A percentile compares a stretch with the other conserved stretches of the same genome.
Evolutionary conservation across 495 filamentous ascomycete genomes (phyloP).

Genomic region (Penicillium cinerascens): DNA sequence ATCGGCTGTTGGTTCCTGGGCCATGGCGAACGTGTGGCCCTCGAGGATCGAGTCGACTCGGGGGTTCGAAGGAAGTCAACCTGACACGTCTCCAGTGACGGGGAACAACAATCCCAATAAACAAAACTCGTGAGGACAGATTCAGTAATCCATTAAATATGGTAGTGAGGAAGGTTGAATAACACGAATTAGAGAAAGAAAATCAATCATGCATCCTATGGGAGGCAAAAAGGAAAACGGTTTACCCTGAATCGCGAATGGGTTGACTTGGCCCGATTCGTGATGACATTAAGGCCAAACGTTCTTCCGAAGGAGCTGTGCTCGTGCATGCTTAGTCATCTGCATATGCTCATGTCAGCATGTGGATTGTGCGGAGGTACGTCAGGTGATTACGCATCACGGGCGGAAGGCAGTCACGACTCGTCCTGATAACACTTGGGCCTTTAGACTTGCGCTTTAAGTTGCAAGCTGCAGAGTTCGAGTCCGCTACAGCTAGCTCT

Average conservation of each 20-base stretch:
- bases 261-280: conserved; percentile 7
- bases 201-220: conserved; percentile 7
- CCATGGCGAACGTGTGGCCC: conserved; percentile 15
- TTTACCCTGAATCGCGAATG: conserved; percentile 10
- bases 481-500: neutral
- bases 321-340: neutral
- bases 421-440: neutral
- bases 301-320: conserved; percentile 14
- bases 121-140: conserved; percentile 5
- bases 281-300: conserved; percentile 2
- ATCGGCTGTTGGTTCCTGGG: conserved; percentile 20
- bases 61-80: conserved; percentile 16
- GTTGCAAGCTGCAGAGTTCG: neutral
- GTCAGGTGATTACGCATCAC: conserved; percentile 17
- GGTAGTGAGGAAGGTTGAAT: neutral
- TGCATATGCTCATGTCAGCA: conserved; percentile 1
- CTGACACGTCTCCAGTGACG: conserved; percentile 33
- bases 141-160: conserved; percentile 22
- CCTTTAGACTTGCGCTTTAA: neutral
- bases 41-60: conserved; percentile 8
- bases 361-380: neutral
- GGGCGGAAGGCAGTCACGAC: conserved; percentile 13
- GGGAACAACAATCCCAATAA: conserved; percentile 25
- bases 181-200: conserved; percentile 12
- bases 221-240: conserved; percentile 2